These are phyloP conservation scores for Lophium mytilinum DNA, from an alignment of 495 filamentous ascomycete genomes.

Conservation along the genomic window DNA sequence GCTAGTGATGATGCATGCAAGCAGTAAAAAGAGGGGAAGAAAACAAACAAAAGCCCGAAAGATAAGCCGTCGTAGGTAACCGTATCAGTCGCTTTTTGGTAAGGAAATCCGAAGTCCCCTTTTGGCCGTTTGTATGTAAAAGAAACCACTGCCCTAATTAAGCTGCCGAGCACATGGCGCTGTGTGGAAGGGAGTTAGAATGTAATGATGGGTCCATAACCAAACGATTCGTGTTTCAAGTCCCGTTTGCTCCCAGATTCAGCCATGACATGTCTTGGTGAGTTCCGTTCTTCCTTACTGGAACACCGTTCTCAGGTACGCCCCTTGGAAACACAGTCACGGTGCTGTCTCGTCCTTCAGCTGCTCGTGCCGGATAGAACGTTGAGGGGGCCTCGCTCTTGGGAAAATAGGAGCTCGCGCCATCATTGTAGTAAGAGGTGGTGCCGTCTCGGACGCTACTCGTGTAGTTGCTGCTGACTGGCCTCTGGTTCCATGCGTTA, in stretches of 20 bases:
- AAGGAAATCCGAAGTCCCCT: background rate
- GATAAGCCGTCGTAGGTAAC: background rate
- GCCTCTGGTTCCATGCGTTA: constrained; percentile 31
- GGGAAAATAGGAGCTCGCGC: constrained; percentile 18
- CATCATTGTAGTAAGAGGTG: constrained; percentile 28
- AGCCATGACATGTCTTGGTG: constrained; percentile 36
- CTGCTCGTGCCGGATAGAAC: constrained; percentile 9
- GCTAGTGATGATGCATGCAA: constrained; percentile 27
- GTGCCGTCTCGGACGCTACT: constrained; percentile 33
- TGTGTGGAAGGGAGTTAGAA: background rate
- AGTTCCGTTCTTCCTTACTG: constrained; percentile 1
- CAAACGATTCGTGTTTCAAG: background rate
- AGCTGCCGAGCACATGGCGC: background rate
- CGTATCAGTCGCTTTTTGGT: constrained; percentile 6
- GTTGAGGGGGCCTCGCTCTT: constrained; percentile 13
- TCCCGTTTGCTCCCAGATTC: constrained; percentile 28
- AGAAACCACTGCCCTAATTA: background rate
- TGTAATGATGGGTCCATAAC: background rate
- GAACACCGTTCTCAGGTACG: constrained; percentile 11
- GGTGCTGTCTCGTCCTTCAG: constrained; percentile 31
- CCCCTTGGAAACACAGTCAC: constrained; percentile 33
- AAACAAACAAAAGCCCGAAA: background rate
- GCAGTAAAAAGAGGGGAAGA: constrained; percentile 4
- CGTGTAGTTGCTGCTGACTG: constrained; percentile 56
- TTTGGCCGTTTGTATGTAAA: background rate